Evolutionary conservation across 169 alveolate species (phyloP), one percentile per base, ranked within the genome.

Genomic region (Neospora caninum): DNA sequence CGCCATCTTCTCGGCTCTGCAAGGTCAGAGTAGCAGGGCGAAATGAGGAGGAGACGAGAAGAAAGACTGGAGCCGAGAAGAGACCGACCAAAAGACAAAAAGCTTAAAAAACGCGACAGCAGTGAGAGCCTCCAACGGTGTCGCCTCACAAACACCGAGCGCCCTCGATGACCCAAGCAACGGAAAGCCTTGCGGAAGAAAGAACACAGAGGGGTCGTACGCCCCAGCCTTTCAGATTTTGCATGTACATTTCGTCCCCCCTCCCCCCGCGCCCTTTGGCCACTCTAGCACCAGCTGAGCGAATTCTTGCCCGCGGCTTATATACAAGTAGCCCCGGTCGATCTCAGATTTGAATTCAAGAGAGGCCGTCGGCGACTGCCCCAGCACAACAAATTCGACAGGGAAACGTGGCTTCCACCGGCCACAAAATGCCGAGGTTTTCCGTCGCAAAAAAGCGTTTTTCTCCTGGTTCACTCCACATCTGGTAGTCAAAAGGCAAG

Each of bases 1-100:
- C 91, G 97, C 97, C 97, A 96, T 96, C 78, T 93, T 92, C 45
- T 78, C 87, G 87, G 78, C 78, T 64, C 36, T 64, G 78, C 29
- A 64, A 64, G 78, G 10, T n/a, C 78, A 64, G 34, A 64, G 78
- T 25, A 27, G 78, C 29, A 64, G 78, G 78, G 78, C 34, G 34
- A 29, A 64, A 18, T n/a, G 78, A 16, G 78, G 78, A 16, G 36
- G 25, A n/a, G 1, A 64, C 78, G 78, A 64, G 34, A 27, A 64
- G 78, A 64, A 27, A 64, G 34, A 64, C 29, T 16, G 4, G 78
- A 64, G 78, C 78, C 78, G 34, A 64, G 78, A 64, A 0, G 78
- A 64, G 78, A 64, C 78, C 36, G 34, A 13, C 78, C 36, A 20
- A 64, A 29, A 64, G 31, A 64, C 34, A 29, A 64, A 64, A 64